phyloP scores from a whole-genome alignment of 208 protist species.

The Vickermania ingenoplastis region DNA sequence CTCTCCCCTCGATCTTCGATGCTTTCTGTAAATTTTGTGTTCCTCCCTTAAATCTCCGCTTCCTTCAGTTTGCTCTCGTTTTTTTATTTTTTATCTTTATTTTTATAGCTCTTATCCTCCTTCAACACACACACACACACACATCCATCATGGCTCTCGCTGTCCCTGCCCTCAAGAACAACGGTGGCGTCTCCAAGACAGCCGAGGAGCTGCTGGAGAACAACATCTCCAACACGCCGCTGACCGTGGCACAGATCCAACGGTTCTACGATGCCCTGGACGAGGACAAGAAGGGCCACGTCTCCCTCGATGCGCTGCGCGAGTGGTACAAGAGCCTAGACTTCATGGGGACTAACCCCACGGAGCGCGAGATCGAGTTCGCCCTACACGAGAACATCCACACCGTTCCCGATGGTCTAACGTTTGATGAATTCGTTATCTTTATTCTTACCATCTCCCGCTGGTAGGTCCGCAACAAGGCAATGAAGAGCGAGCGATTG shows the following conservation, averaged over 20 bases:
- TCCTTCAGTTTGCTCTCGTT: too few species aligned
- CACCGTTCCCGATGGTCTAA: constrained; percentile 25
- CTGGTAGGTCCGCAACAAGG: too few species aligned
- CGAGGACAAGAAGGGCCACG: constrained; percentile 22
- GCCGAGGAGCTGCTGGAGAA: constrained; percentile 31
- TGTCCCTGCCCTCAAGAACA: background rate
- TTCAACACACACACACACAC: too few species aligned
- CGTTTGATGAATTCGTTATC: constrained; percentile 44
- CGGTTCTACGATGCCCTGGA: constrained; percentile 41
- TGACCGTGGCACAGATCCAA: constrained; percentile 33
- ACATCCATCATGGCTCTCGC: background rate
- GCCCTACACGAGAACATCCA: constrained; percentile 25
- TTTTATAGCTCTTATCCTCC: too few species aligned
- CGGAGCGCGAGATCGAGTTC: constrained; percentile 27
- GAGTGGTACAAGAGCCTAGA: constrained; percentile 33
- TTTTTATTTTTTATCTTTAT: too few species aligned
- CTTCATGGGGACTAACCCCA: constrained; percentile 29
- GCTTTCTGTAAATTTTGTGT: too few species aligned
- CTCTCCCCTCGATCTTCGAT: too few species aligned
- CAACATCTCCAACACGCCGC: constrained; percentile 35
- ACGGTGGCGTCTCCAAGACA: background rate
- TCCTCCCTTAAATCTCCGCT: too few species aligned
- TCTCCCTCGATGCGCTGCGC: constrained; percentile 26
- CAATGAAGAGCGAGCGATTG: too few species aligned
- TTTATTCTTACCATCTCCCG: constrained; percentile 40